A percentile compares a stretch with the other conserved stretches of the same genome.
phyloP scores from a whole-genome alignment of 257 asterid species.

The Solanum raphanifolium region DNA sequence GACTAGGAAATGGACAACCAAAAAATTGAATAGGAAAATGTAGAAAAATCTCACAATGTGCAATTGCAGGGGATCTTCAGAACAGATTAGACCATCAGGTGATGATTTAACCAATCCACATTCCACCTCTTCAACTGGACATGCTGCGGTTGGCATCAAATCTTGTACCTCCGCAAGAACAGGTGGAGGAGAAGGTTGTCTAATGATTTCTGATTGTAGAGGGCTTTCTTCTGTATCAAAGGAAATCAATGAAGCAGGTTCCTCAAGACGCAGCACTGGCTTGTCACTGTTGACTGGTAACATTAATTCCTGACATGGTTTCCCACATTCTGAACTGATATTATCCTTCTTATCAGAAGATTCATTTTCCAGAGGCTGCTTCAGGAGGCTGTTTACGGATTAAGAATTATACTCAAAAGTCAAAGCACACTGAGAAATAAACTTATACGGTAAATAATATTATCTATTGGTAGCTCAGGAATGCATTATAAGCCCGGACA shows the following conservation, averaged over 20 bases:
- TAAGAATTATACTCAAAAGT: neutral
- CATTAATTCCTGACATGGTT: conserved; percentile 25
- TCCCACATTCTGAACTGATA: conserved; percentile 34
- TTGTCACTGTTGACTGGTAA: conserved; percentile 29
- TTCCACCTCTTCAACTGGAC: conserved; percentile 30
- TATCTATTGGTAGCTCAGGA: neutral
- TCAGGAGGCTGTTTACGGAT: conserved; percentile 32
- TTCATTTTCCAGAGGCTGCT: conserved; percentile 39
- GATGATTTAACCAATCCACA: conserved; percentile 29
- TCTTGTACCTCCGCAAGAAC: conserved; percentile 79
- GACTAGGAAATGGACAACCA: neutral
- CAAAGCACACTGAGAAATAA: neutral
- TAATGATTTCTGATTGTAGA: conserved; percentile 36
- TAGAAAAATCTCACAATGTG: conserved; percentile 56
- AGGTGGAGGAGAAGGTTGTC: conserved; percentile 87
- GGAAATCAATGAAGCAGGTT: conserved; percentile 62
- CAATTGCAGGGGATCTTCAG: conserved; percentile 81
- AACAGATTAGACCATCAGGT: conserved; percentile 38
- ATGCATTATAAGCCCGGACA: neutral
- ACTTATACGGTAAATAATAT: neutral
- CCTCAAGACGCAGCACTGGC: conserved; percentile 29
- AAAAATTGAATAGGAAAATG: neutral
- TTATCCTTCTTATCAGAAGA: conserved; percentile 23
- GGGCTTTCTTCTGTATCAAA: conserved; percentile 55
- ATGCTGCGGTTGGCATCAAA: conserved; percentile 39